Evolutionary conservation across 495 filamentous ascomycete genomes (phyloP), one percentile per base, ranked within the genome.

Genomic region (Cairneyella variabilis): DNA sequence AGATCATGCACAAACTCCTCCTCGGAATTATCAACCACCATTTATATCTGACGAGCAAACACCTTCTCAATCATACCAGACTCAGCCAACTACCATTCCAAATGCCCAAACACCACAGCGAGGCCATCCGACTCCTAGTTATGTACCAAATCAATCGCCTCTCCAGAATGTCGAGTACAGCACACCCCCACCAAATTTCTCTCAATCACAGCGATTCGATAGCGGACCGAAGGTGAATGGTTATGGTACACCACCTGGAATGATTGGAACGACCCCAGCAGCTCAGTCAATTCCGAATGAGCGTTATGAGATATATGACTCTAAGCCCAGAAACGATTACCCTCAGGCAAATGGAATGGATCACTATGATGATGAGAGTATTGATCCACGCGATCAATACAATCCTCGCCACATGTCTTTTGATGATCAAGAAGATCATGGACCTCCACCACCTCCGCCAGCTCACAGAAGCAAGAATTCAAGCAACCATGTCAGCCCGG

Each of bases 141-240:
- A 62, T 49, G 50, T 67, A 16, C 62, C 71, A 14, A 71, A 45
- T 44, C 71, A 74, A 47, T 67, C 74, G 6, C 67, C 73, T 16
- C 58, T 71, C 18, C 72, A 76, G 45, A 62, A 55, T 34, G 47
- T 61, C 14, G 76, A 81, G 53, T 78, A 79, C 56, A 64, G 58
- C 22, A 68, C 67, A 4, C 66, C 70, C 7, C 63, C 69, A 4
- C 43, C 36, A 3, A 52, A 47, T n/a, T 48, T 46, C 36, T 41
- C 49, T 6, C 37, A 43, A 12, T 34, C 56, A 12, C 48, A 51
- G 44, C 41, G 40, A 1, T 59, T 59, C 32, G 56, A 58, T 6
- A 54, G 45, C 10, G 43, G 27, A 16, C 51, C 54, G 9, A 51
- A 39, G 12, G 32, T 17, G 37, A 54, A 53, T 42, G 48, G 53